phyloP scores from a whole-genome alignment of 2,329 filamentous ascomycete genomes.

The Colletotrichum godetiae region DNA sequence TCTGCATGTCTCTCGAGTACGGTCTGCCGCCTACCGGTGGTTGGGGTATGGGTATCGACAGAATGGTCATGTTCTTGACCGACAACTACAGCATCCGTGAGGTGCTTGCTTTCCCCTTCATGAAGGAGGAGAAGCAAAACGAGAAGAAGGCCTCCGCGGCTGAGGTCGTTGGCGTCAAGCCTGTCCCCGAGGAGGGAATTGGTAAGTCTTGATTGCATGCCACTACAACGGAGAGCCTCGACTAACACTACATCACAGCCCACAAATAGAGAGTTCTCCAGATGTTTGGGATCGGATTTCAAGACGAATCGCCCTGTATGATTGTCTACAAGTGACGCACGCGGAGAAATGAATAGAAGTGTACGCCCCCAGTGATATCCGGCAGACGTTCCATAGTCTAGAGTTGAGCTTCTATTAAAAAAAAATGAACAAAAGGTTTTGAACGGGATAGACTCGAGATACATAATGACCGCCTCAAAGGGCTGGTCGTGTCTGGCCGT shows the following conservation, averaged over 20 bases:
- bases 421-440: neutral
- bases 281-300: slow-evolving; percentile 8
- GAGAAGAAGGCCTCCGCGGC: slow-evolving; percentile 67
- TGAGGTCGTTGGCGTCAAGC: slow-evolving; percentile 71
- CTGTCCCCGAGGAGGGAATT: slow-evolving; percentile 70
- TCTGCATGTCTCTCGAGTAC: slow-evolving; percentile 84
- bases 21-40: slow-evolving; percentile 91
- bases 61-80: slow-evolving; percentile 94
- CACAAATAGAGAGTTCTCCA: slow-evolving; percentile 33
- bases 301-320: slow-evolving; percentile 23
- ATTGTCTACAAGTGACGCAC: slow-evolving; percentile 14
- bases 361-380: slow-evolving; percentile 24
- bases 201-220: slow-evolving; percentile 19
- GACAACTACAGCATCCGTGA: slow-evolving; percentile 94
- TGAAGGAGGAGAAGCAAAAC: slow-evolving; percentile 81
- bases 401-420: slow-evolving; percentile 32
- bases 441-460: slow-evolving; percentile 5
- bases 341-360: neutral
- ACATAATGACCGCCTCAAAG: slow-evolving; percentile 9
- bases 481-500: slow-evolving; percentile 1
- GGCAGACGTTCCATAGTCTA: slow-evolving; percentile 34
- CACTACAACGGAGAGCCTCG: neutral
- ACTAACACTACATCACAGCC: slow-evolving; percentile 21
- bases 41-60: slow-evolving; percentile 96
- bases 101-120: slow-evolving; percentile 95